Percentiles rank a stretch among this genome's conserved stretches.
Conservation (phyloP, 2,329 filamentous ascomycete genomes). For the Fusarium burgessii region DNA sequence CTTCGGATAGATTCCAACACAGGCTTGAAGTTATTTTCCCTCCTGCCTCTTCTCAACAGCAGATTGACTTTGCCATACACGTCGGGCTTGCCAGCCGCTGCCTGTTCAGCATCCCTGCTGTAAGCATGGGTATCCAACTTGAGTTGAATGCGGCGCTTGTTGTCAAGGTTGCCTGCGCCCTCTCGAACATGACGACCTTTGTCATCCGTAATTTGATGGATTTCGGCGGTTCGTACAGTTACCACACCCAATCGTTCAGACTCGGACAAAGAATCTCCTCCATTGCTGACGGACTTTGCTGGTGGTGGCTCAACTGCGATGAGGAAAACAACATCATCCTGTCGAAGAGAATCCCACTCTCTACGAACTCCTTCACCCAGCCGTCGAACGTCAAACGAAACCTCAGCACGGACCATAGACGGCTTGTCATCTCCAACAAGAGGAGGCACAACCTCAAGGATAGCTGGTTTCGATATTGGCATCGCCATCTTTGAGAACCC, state of each 20-base stretch:
- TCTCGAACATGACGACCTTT: conserved; percentile 81
- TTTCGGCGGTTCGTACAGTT: conserved; percentile 82
- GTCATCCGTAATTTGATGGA: conserved; percentile 88
- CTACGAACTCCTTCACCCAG: conserved; percentile 79
- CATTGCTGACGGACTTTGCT: conserved; percentile 66
- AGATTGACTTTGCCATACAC: conserved; percentile 89
- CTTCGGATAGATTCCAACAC: conserved; percentile 92
- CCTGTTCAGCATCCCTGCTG: conserved; percentile 77
- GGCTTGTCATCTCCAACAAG: conserved; percentile 86
- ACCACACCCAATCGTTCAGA: conserved; percentile 74
- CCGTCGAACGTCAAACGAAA: conserved; percentile 84
- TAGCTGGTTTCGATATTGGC: conserved; percentile 84
- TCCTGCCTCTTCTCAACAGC: conserved; percentile 81
- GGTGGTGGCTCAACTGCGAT: conserved; percentile 77
- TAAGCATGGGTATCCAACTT: conserved; percentile 85
- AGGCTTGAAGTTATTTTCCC: conserved; percentile 98
- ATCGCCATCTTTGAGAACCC: conserved; percentile 94
- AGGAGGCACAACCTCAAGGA: conserved; percentile 86
- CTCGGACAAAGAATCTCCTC: conserved; percentile 56
- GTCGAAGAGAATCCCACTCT: conserved; percentile 91
- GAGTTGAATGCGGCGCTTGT: conserved; percentile 79
- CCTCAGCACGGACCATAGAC: conserved; percentile 87
- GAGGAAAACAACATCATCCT: conserved; percentile 91
- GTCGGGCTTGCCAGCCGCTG: conserved; percentile 76
- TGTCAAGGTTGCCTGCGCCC: conserved; percentile 69